Base-by-base conservation (phyloP, 768 basidiomycete species). In the Coprinopsis cinerea region DNA sequence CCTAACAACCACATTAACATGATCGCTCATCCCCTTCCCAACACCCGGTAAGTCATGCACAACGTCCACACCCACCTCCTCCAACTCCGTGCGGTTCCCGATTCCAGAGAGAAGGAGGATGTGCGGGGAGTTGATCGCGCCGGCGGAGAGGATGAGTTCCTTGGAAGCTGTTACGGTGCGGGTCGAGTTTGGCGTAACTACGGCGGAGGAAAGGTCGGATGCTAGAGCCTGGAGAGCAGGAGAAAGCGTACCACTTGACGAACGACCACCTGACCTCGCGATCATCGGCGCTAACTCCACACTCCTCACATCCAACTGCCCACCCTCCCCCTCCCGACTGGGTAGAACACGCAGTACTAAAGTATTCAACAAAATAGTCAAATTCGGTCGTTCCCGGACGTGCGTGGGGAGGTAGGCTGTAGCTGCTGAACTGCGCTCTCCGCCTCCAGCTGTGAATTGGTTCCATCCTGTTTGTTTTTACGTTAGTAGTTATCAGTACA, bases 101-200 rank as follows among this genome's bases (percentile, higher is more conserved):
- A 39, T 39, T 7, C 37, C 37, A 10, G 37, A 39, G 18, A 9
- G 9, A 13, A 39, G 11, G 7, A 39, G 37, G 6, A 39, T 39
- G 6, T 39, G 37, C 6, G 37, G 37, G 9, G 37, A 10, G 18
- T 20, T 20, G 18, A 39, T 39, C 7, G 18, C 9, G 9, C 37
- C 37, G 9, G 37, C 37, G 18, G 37, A 14, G 9, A 39, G 18
- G 18, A 39, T 39, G 18, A 39, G 10, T 20, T 39, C 37, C 18
- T 39, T 39, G 6, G 9, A 9, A 7, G 37, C 37, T 39, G 37
- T 39, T 6, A 39, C 18, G 37, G 37, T 14, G 9, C 37, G 18
- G 25, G 30, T 56, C 55, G 58, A 3, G 36, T 58, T 55, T 17
- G n/a, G n/a, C n/a, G n/a, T 14, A 9, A 45, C n/a, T n/a, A n/a